Evolutionary conservation across 352 stramenopile species (phyloP).

Genomic region (Thraustochytrium sp.): DNA sequence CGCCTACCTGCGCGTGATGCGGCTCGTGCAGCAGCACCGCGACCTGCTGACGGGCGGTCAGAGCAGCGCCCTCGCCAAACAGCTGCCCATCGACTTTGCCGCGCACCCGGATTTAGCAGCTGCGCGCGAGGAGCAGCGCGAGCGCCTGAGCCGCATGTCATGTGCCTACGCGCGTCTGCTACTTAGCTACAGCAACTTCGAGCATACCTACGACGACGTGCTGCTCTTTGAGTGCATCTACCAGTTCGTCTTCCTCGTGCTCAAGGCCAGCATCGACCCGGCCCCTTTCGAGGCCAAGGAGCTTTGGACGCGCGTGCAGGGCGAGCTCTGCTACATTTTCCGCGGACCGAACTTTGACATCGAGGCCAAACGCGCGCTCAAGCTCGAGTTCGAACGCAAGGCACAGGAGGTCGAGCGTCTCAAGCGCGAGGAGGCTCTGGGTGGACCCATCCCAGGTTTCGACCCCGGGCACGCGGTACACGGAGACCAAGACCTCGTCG

Average conservation of each 20-base stretch:
- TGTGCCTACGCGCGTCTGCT: not conserved
- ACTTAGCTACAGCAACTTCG: slow-evolving; percentile 16
- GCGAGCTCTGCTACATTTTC: slow-evolving; percentile 29
- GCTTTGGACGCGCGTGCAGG: not conserved
- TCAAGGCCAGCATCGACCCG: slow-evolving; percentile 2
- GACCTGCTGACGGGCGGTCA: not conserved
- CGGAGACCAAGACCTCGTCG: not conserved
- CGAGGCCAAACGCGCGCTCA: not conserved
- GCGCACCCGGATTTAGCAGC: not conserved
- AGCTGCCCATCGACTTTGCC: not conserved
- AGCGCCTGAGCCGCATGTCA: not conserved
- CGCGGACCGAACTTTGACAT: slow-evolving; percentile 29
- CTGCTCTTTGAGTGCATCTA: slow-evolving; percentile 39
- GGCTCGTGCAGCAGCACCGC: not conserved
- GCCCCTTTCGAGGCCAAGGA: not conserved
- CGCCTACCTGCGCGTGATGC: not conserved
- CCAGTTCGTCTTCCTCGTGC: slow-evolving; percentile 15
- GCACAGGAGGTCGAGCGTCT: not conserved
- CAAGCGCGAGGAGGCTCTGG: not conserved
- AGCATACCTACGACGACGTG: slow-evolving; percentile 19
- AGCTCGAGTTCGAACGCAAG: not conserved
- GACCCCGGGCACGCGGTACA: not conserved
- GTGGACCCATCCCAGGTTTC: not conserved
- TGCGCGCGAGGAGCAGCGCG: not conserved
- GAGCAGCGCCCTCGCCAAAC: not conserved